Percentiles rank a stretch among this genome's conserved stretches.
These are phyloP conservation scores for Scortechinia acanthostroma DNA, from an alignment of 2,329 filamentous ascomycete species.

Conservation along the genomic window DNA sequence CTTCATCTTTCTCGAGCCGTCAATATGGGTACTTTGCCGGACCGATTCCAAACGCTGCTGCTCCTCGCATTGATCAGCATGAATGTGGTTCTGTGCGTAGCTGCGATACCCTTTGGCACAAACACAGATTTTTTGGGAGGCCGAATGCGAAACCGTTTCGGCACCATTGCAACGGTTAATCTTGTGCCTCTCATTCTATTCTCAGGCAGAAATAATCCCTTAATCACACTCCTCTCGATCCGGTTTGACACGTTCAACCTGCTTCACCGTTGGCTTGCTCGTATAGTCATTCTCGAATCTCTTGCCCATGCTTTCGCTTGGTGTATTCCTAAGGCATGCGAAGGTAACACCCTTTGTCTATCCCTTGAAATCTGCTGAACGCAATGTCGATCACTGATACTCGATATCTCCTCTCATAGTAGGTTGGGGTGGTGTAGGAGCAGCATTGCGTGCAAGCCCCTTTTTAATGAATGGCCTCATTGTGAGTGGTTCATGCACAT, in stretches of 20 bases:
- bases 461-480: slow-evolving; percentile 60
- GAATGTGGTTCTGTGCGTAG: neutral
- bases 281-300: slow-evolving; percentile 46
- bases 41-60: neutral
- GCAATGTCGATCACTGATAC: no score
- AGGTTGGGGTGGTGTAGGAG: slow-evolving; percentile 21
- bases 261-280: slow-evolving; percentile 56
- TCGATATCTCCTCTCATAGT: no score
- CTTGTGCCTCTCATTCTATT: slow-evolving; percentile 28
- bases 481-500: no score
- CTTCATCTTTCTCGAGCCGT: neutral
- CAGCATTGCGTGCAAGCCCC: no score
- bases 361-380: no score
- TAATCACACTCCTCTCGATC: slow-evolving; percentile 28
- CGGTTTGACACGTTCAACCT: slow-evolving; percentile 35
- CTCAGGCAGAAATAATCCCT: slow-evolving; percentile 29
- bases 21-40: neutral
- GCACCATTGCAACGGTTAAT: slow-evolving; percentile 29
- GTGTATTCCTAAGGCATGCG: slow-evolving; percentile 34
- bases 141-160: slow-evolving; percentile 27
- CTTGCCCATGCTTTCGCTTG: slow-evolving; percentile 46
- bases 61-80: neutral
- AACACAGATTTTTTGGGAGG: neutral
- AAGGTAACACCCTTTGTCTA: no score
- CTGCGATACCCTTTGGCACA: neutral